These are phyloP conservation scores for Sporisorium exsertum DNA, from an alignment of 1,284 basidiomycete species.

Conservation along the genomic window DNA sequence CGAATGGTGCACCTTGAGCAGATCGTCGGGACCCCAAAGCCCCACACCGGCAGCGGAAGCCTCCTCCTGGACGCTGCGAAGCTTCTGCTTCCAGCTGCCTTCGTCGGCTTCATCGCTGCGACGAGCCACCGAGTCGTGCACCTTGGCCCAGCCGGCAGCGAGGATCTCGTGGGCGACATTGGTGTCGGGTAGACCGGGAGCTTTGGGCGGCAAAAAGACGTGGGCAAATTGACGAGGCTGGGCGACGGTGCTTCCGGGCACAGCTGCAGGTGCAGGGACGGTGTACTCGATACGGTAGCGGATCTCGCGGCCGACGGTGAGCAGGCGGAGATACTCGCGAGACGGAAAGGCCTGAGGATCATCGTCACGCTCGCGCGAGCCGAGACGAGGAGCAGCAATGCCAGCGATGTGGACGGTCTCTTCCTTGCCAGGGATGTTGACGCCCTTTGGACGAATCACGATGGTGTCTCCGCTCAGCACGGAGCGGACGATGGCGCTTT, in stretches of 20 bases:
- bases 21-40: constrained; percentile 84
- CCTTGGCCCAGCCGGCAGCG: constrained; percentile 87
- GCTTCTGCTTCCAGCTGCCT: constrained; percentile 79
- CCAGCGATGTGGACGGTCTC: constrained; percentile 64
- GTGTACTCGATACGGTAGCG: constrained; percentile 81
- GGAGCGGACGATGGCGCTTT: constrained; percentile 63
- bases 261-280: constrained; percentile 76
- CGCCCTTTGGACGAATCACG: constrained; percentile 60
- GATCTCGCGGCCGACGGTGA: constrained; percentile 89
- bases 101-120: constrained; percentile 70
- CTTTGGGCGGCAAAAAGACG: constrained; percentile 62
- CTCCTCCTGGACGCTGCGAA: constrained; percentile 79
- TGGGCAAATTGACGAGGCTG: constrained; percentile 60
- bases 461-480: constrained; percentile 63
- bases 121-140: constrained; percentile 80
- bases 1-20: constrained; percentile 73
- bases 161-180: constrained; percentile 78
- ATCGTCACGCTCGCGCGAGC: constrained; percentile 62
- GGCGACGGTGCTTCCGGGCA: constrained; percentile 78
- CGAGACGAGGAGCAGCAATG: constrained; percentile 62
- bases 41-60: constrained; percentile 83
- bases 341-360: constrained; percentile 89
- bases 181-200: constrained; percentile 57
- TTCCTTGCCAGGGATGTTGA: constrained; percentile 55
- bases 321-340: constrained; percentile 86